These are phyloP conservation scores for Phallus indusiatus DNA, from an alignment of 768 basidiomycete genomes.

Conservation along the genomic window DNA sequence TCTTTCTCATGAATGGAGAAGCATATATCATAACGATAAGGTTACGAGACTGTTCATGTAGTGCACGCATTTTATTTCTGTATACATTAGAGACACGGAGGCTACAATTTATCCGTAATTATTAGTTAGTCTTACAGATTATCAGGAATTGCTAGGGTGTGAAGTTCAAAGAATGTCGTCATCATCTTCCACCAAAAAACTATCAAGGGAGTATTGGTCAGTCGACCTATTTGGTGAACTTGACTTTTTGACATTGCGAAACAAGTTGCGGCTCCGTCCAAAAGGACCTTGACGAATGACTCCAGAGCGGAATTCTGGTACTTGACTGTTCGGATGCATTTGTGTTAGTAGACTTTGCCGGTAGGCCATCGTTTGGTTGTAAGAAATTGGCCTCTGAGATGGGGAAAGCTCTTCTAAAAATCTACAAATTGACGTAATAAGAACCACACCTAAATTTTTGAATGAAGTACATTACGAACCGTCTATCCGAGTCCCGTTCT, in stretches of 20 bases:
- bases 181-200: slow-evolving; percentile 76
- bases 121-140: no score
- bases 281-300: slow-evolving; percentile 40
- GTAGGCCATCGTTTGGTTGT: slow-evolving; percentile 65
- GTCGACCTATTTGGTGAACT: slow-evolving; percentile 50
- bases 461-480: slow-evolving; percentile 20
- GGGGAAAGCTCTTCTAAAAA: slow-evolving; percentile 51
- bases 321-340: slow-evolving; percentile 30
- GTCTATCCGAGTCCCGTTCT: slow-evolving; percentile 59
- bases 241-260: slow-evolving; percentile 25
- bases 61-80: no score
- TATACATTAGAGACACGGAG: no score
- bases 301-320: slow-evolving; percentile 45
- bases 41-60: no score
- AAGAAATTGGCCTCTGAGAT: slow-evolving; percentile 62
- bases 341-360: slow-evolving; percentile 69
- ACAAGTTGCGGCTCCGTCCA: slow-evolving; percentile 17
- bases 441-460: not conserved
- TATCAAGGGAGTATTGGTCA: slow-evolving; percentile 64
- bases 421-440: not conserved
- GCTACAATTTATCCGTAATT: no score
- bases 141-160: not conserved
- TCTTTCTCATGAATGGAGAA: not conserved
- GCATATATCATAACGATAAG: no score
- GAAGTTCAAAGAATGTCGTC: slow-evolving; percentile 43